Conservation (phyloP, 805 yeast species). For the Spencermartinsiella europaea region DNA sequence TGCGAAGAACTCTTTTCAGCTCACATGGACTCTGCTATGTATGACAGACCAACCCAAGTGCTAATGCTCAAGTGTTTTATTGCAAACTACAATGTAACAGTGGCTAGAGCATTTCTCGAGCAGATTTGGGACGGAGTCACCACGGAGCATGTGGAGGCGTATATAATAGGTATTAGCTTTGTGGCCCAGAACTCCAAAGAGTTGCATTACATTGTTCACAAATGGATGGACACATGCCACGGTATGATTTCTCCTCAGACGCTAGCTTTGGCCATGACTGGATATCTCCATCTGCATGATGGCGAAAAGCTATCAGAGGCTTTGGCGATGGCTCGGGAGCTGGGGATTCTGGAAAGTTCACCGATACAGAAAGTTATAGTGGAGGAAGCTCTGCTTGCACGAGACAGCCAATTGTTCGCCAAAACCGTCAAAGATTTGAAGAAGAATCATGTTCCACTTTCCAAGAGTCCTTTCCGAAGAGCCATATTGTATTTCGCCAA, state of each 20-base stretch:
- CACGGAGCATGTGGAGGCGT: slow-evolving; percentile 10
- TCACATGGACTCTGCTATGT: slow-evolving; percentile 10
- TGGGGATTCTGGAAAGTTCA: background rate
- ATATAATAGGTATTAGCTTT: slow-evolving; percentile 9
- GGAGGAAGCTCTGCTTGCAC: background rate
- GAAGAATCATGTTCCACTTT: background rate
- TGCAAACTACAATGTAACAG: slow-evolving; percentile 14
- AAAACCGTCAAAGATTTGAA: background rate
- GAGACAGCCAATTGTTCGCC: background rate
- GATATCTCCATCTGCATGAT: background rate
- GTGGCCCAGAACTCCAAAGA: slow-evolving; percentile 12
- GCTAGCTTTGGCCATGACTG: background rate
- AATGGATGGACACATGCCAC: slow-evolving; percentile 11
- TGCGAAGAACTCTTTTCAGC: slow-evolving; percentile 16
- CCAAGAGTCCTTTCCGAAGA: background rate
- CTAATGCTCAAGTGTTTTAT: slow-evolving; percentile 13
- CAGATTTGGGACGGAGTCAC: slow-evolving; percentile 12
- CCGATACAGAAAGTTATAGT: background rate
- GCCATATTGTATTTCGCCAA: background rate
- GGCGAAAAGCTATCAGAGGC: background rate
- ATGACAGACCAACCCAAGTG: slow-evolving; percentile 8
- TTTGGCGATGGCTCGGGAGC: background rate
- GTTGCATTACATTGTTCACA: slow-evolving; percentile 10
- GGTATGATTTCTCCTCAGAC: background rate
- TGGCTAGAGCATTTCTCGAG: slow-evolving; percentile 17